phyloP scores from a whole-genome alignment of 108 stramenopile genomes.

The Pseudonitzschia multiseries region DNA sequence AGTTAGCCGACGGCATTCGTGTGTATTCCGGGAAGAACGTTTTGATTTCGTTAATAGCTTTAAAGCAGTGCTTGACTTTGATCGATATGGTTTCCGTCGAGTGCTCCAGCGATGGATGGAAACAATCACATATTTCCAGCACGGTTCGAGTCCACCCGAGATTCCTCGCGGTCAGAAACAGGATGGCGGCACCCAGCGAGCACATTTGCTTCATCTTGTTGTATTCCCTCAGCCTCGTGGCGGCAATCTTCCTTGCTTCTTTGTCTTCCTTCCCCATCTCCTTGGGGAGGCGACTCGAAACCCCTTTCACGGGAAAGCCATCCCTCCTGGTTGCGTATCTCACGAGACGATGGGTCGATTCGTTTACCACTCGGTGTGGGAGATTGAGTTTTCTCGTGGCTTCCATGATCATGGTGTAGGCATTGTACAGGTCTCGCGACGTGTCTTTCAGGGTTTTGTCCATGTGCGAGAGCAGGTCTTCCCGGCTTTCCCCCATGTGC shows the following conservation, averaged over 20 bases:
- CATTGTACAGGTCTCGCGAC: slow-evolving; percentile 47
- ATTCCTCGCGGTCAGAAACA: slow-evolving; percentile 45
- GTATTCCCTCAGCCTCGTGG: slow-evolving; percentile 32
- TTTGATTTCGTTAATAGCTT: slow-evolving; percentile 56
- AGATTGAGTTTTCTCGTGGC: slow-evolving; percentile 33
- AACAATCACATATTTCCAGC: slow-evolving; percentile 45
- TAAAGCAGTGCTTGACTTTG: slow-evolving; percentile 55
- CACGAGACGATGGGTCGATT: slow-evolving; percentile 33
- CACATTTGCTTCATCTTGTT: slow-evolving; percentile 53
- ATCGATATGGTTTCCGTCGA: slow-evolving; percentile 22
- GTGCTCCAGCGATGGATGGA: slow-evolving; percentile 19
- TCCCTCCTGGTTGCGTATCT: slow-evolving; percentile 45
- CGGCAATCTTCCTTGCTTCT: neutral
- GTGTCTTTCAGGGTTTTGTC: slow-evolving; percentile 39
- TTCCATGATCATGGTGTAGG: slow-evolving; percentile 40
- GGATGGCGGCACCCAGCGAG: slow-evolving; percentile 43
- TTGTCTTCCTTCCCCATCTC: slow-evolving; percentile 7
- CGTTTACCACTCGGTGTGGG: slow-evolving; percentile 39
- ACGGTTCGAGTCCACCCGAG: slow-evolving; percentile 39
- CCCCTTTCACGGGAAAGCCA: slow-evolving; percentile 47
- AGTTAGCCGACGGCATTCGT: too few species aligned
- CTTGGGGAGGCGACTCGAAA: slow-evolving; percentile 38
- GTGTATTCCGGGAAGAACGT: slow-evolving; percentile 49
- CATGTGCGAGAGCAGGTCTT: slow-evolving; percentile 31
- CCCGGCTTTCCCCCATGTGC: slow-evolving; percentile 27